Base-by-base conservation (phyloP, 2,329 filamentous ascomycete genomes). In the Alternaria viburni region DNA sequence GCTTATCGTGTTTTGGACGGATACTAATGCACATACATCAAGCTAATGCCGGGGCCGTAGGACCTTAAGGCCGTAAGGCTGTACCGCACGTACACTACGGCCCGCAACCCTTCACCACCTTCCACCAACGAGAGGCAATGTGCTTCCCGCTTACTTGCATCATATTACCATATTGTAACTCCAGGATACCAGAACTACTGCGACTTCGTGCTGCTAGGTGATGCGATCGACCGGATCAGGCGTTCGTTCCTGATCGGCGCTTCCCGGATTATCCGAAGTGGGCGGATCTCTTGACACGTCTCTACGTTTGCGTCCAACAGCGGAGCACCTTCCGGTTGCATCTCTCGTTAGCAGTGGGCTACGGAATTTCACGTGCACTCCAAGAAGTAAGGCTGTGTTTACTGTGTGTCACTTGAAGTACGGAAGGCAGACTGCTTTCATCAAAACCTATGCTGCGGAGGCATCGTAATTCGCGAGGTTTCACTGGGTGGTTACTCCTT, bases 401-500 rank as follows among this genome's bases (percentile, higher is more conserved):
- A 11, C 36, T 17, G 36, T 0, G 5, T n/a, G 1, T 17, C 36
- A 0, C 0, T 9, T 36, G 4, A 36, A 1, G 32, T 36, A 1
- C 32, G 7, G 0, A 36, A 36, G 32, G 15, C 32, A n/a, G 15
- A n/a, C 15, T 36, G 32, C 15, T 36, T 36, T 4, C 5, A 5
- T 36, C 8, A n/a, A 36, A 36, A 36, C 32, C 0, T 10, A 0
- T 1, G 32, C 15, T 41, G 2, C 2, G 4, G 2, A 41, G 32
- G 0, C 4, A 0, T n/a, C 4, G 9, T 41, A 0, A n/a, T 41
- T 3, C 1, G 32, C 2, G 15, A 41, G 32, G 15, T 10, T 41
- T n/a, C 8, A 17, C 2, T 0, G 2, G 8, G 0, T 41, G 8
- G 15, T 3, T 6, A 5, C 32, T 41, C 8, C 3, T n/a, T n/a